Evolutionary conservation across 495 filamentous ascomycete species (phyloP).

Genomic region (Cryomyces antarcticus): DNA sequence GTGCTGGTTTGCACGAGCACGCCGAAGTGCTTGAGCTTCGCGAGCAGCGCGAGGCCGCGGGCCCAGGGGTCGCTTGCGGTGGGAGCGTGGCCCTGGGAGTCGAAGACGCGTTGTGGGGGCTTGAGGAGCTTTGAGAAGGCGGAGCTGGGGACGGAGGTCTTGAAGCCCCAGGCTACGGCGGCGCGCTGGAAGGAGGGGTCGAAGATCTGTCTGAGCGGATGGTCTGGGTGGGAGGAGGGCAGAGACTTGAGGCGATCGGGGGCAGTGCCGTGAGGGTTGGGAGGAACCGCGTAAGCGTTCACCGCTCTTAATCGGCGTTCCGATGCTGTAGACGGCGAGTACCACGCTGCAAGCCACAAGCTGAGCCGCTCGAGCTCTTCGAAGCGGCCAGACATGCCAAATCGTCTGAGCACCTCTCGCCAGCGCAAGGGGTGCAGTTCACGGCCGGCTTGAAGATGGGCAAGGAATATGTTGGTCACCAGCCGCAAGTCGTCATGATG

Average conservation of each 20-base stretch:
- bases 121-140: neutral
- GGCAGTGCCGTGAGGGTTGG: neutral
- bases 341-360: slow-evolving; percentile 6
- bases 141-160: slow-evolving; percentile 9
- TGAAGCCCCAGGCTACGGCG: slow-evolving; percentile 41
- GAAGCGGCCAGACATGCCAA: slow-evolving; percentile 26
- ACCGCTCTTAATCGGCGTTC: slow-evolving; percentile 19
- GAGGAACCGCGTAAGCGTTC: slow-evolving; percentile 20
- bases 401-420: slow-evolving; percentile 27
- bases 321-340: neutral
- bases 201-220: slow-evolving; percentile 26
- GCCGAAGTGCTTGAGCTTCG: slow-evolving; percentile 25
- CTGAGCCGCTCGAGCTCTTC: slow-evolving; percentile 21
- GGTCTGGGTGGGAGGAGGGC: slow-evolving; percentile 5
- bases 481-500: slow-evolving; percentile 11
- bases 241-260: slow-evolving; percentile 1
- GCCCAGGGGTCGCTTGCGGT: slow-evolving; percentile 21
- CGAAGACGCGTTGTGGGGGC: slow-evolving; percentile 3
- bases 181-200: slow-evolving; percentile 25
- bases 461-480: slow-evolving; percentile 16
- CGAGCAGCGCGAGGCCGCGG: slow-evolving; percentile 31
- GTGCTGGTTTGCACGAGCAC: slow-evolving; percentile 18
- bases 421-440: slow-evolving; percentile 20
- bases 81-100: slow-evolving; percentile 1
- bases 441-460: slow-evolving; percentile 15